Base-by-base conservation (phyloP, 148 eudicot species). In the Heliosperma pusillum region DNA sequence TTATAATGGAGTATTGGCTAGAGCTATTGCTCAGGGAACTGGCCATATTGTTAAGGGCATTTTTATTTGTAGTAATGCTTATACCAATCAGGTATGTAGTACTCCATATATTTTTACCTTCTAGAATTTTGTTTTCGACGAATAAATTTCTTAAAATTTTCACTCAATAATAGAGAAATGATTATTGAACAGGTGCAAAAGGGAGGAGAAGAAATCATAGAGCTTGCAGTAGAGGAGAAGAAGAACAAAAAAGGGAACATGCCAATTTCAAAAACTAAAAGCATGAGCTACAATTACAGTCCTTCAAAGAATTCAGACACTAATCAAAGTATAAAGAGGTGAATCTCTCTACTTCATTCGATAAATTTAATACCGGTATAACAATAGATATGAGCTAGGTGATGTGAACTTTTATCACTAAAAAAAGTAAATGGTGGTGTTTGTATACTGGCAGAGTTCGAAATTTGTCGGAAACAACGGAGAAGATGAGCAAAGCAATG, bases 41-140 rank as follows among this genome's bases (percentile, higher is more conserved):
- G 97, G 98, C 29, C 96, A 91, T 33, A 80, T 94, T 84, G 89
- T 94, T n/a, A 94, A 75, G 80, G 98, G 98, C 20, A 87, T 94
- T 71, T 94, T 94, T 78, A 87, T 19, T 36, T 87, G 93, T 76
- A 91, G 92, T 84, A 94, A 94, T 84, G 93, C 90, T 79, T 94
- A 94, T 75, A 84, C 89, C 47, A 91, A 88, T 82, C 89, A 88
- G 97, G 98, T 94, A 45, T 19, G 44, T 52, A 19, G 16, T 59
- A 8, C 26, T 42, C 45, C 45, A 7, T 42, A 5, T 0, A 2
- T 47, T 47, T 11, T 33, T 33, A 33, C 40, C 40, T 33, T 33
- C 40, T 33, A 3, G 40, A n/a, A n/a, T n/a, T n/a, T n/a, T n/a
- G n/a, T n/a, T n/a, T n/a, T n/a, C n/a, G n/a, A n/a, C n/a, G 53